These are phyloP conservation scores for Phyllosticta paracitricarpa DNA, from an alignment of 2,329 filamentous ascomycete species.

Conservation along the genomic window DNA sequence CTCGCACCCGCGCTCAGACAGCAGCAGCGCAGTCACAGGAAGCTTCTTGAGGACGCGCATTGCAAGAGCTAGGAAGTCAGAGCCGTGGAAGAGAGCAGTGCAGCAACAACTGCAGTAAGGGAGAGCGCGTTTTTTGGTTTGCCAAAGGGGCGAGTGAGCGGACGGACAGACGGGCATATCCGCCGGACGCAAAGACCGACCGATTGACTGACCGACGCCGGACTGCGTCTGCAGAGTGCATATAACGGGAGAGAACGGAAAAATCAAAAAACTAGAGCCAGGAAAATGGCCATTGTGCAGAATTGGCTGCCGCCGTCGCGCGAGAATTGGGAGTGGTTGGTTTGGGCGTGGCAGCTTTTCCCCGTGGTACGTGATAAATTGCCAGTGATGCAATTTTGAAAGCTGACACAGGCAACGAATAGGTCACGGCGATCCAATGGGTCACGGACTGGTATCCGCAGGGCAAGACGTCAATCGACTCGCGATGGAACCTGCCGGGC, in stretches of 20 bases:
- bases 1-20: no score
- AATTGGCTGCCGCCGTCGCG: conserved; percentile 39
- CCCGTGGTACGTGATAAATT: conserved; percentile 36
- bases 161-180: no score
- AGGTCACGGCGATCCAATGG: conserved; percentile 71
- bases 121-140: no score
- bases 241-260: neutral
- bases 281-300: conserved; percentile 33
- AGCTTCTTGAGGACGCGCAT: no score
- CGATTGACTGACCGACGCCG: no score
- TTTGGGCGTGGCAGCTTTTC: conserved; percentile 39
- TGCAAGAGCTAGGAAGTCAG: no score
- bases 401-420: neutral
- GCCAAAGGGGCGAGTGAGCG: no score
- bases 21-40: no score
- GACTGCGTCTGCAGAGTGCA: neutral
- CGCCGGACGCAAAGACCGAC: no score
- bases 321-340: conserved; percentile 40
- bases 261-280: neutral
- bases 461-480: conserved; percentile 77
- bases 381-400: neutral
- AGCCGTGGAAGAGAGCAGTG: no score
- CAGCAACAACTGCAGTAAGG: no score
- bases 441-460: conserved; percentile 69
- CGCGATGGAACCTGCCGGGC: conserved; percentile 75